Evolutionary conservation across 192 early-diverging fungal genomes (phyloP).

Genomic region (Umbelopsis sp.): DNA sequence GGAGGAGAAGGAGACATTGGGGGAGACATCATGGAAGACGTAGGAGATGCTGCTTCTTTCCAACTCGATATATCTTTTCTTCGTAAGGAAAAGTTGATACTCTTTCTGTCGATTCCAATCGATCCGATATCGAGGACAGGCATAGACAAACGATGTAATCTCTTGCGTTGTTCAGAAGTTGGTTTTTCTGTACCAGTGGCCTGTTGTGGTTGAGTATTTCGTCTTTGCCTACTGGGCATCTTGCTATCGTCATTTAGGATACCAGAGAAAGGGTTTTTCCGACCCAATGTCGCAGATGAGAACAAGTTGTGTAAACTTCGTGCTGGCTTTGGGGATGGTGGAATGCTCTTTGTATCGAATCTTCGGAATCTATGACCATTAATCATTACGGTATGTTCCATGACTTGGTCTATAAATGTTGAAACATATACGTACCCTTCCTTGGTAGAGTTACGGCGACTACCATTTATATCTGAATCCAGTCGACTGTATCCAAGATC

Average conservation of each 20-base stretch:
- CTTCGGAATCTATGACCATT: not conserved
- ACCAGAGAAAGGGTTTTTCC: not conserved
- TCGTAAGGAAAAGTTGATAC: constrained; percentile 14
- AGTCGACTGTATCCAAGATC: not conserved
- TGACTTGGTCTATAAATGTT: not conserved
- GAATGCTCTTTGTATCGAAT: not conserved
- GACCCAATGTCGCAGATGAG: not conserved
- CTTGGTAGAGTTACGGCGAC: not conserved
- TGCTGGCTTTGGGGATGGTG: constrained; percentile 8
- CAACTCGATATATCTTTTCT: not conserved
- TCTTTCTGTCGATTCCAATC: not conserved
- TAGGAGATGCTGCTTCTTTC: constrained; percentile 1
- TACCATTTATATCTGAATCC: not conserved
- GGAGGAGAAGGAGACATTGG: constrained; percentile 4
- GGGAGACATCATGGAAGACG: constrained; percentile 6
- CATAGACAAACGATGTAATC: not conserved
- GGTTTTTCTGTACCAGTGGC: not conserved
- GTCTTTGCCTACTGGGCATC: not conserved
- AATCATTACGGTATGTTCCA: not conserved
- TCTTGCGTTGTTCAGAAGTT: constrained; percentile 5
- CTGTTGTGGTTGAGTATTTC: constrained; percentile 10
- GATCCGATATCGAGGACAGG: constrained; percentile 5
- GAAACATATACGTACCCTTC: not conserved
- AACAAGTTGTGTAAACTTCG: constrained; percentile 3
- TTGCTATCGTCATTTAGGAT: not conserved